Evolutionary conservation across 768 basidiomycete species (phyloP).

Genomic region (Tylopilus sp.): DNA sequence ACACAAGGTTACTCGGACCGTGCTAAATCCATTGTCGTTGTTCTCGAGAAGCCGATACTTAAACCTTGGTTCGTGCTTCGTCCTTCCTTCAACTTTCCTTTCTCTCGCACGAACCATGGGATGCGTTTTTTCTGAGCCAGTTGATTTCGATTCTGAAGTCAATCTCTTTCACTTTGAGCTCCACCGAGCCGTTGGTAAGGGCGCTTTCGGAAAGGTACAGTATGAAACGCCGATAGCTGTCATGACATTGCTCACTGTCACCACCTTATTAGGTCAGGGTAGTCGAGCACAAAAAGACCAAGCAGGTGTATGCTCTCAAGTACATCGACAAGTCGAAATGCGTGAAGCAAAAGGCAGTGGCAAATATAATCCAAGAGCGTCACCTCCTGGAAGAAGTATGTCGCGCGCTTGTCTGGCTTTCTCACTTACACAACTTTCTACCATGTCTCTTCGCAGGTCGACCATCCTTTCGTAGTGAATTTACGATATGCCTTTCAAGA

Average conservation of each 20-base stretch:
- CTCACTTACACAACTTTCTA: slow-evolving; percentile 16
- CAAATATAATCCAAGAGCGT: slow-evolving; percentile 92
- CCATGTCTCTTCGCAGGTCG: slow-evolving; percentile 48
- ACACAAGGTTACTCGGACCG: slow-evolving; percentile 21
- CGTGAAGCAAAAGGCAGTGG: slow-evolving; percentile 86
- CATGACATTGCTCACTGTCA: not conserved
- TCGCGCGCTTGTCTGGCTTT: not conserved
- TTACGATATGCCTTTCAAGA: slow-evolving; percentile 96
- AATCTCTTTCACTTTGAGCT: slow-evolving; percentile 97
- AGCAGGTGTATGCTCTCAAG: slow-evolving; percentile 91
- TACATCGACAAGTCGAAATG: slow-evolving; percentile 96
- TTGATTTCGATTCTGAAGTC: slow-evolving; percentile 81
- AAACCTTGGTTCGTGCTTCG: slow-evolving; percentile 17
- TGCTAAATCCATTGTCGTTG: slow-evolving; percentile 34
- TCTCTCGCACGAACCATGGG: slow-evolving; percentile 52
- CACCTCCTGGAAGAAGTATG: slow-evolving; percentile 86
- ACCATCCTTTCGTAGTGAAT: slow-evolving; percentile 88
- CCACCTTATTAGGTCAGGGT: slow-evolving; percentile 72
- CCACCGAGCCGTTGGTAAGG: slow-evolving; percentile 92
- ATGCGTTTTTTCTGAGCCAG: slow-evolving; percentile 61
- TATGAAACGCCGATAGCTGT: slow-evolving; percentile 8
- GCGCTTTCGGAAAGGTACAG: slow-evolving; percentile 99
- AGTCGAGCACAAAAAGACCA: slow-evolving; percentile 92
- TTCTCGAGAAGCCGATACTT: slow-evolving; percentile 30
- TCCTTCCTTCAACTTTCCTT: slow-evolving; percentile 29